Percentiles rank a stretch among this genome's conserved stretches.
Conservation (phyloP, 2,329 filamentous ascomycete genomes). For the Orbilia brochopaga region DNA sequence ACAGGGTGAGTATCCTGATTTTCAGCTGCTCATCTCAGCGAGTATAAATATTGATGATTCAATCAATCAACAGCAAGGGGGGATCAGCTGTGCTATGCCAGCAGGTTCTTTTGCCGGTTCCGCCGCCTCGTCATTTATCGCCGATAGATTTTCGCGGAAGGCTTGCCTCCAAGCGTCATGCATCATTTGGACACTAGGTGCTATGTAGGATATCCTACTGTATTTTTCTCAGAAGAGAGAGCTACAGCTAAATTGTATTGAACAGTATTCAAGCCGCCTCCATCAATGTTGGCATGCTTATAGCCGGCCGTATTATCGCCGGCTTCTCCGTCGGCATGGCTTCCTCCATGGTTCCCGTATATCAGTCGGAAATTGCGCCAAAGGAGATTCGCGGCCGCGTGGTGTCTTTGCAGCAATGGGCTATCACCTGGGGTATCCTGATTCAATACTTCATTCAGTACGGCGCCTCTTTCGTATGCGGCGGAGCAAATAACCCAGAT, state of each 20-base stretch:
- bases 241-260: neutral
- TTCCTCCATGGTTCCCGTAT: conserved; percentile 73
- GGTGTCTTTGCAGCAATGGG: conserved; percentile 72
- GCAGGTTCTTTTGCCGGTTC: conserved; percentile 59
- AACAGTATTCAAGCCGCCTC: conserved; percentile 68
- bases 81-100: conserved; percentile 58
- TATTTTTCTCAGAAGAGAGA: neutral
- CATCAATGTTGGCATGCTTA: conserved; percentile 73
- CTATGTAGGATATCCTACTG: conserved; percentile 55
- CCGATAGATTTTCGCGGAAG: conserved; percentile 63
- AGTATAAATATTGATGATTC: neutral
- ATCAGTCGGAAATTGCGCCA: conserved; percentile 70
- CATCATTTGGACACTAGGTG: conserved; percentile 63
- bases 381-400: conserved; percentile 67
- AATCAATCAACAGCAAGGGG: conserved; percentile 55
- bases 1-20: conserved; percentile 29
- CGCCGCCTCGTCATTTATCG: conserved; percentile 62
- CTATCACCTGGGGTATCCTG: conserved; percentile 73
- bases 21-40: neutral
- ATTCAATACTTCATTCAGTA: conserved; percentile 73
- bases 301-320: conserved; percentile 73
- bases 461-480: conserved; percentile 65
- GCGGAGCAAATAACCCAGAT: conserved; percentile 62
- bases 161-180: conserved; percentile 63
- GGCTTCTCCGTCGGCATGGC: conserved; percentile 76